These are phyloP conservation scores for Juglanconis oblonga DNA, from an alignment of 2,329 filamentous ascomycete genomes.

Conservation along the genomic window DNA sequence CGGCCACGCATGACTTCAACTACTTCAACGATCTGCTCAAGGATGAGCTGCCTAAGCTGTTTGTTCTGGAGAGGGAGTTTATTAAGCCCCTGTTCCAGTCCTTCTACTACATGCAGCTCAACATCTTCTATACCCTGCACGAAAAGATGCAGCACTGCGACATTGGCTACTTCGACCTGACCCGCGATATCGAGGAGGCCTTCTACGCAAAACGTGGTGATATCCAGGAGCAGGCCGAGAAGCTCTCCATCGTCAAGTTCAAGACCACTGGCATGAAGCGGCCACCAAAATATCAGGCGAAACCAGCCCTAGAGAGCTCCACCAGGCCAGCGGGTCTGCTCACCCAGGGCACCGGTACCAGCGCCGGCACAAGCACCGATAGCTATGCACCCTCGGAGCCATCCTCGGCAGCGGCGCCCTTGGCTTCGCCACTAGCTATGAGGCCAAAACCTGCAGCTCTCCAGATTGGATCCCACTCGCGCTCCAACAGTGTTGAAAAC, in stretches of 20 bases:
- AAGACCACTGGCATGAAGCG: conserved; percentile 76
- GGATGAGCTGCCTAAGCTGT: conserved; percentile 90
- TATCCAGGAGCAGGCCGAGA: conserved; percentile 80
- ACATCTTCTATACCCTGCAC: conserved; percentile 97
- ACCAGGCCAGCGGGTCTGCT: conserved; percentile 47
- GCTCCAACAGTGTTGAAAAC: conserved; percentile 46
- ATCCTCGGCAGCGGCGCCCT: conserved; percentile 2
- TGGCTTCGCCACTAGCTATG: conserved; percentile 12
- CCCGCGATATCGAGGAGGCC: conserved; percentile 84
- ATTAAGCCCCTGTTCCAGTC: conserved; percentile 97
- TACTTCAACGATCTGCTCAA: conserved; percentile 98
- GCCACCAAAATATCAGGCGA: conserved; percentile 57
- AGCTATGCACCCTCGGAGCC: background rate
- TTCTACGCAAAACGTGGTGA: conserved; percentile 87
- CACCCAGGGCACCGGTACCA: conserved; percentile 43
- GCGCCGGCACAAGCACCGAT: conserved; percentile 8
- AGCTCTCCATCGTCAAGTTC: conserved; percentile 82
- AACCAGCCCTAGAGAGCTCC: conserved; percentile 48
- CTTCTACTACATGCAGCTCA: conserved; percentile 99
- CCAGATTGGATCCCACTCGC: conserved; percentile 25
- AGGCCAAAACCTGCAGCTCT: conserved; percentile 18
- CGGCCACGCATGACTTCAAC: conserved; percentile 92
- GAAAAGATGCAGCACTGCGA: conserved; percentile 97
- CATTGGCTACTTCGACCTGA: conserved; percentile 96
- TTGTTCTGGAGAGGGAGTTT: conserved; percentile 85